These are phyloP conservation scores for Phanerochaete sordida DNA, from an alignment of 768 basidiomycete genomes.

Conservation along the genomic window DNA sequence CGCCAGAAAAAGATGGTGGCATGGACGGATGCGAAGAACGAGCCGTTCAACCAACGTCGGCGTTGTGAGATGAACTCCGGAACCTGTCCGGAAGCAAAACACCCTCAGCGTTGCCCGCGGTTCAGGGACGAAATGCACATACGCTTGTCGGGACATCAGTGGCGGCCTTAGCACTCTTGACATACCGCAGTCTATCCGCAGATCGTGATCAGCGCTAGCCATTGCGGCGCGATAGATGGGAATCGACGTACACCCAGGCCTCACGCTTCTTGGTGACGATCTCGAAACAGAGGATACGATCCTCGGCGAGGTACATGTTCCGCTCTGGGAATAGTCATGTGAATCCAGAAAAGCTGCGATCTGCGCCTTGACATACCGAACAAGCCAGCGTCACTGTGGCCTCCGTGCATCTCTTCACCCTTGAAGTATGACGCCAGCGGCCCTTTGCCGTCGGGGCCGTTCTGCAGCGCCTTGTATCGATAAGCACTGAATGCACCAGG, in stretches of 20 bases:
- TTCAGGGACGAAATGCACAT: constrained; percentile 12
- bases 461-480: constrained; percentile 82
- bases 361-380: constrained; percentile 38
- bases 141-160: constrained; percentile 93
- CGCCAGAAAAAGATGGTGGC: constrained; percentile 86
- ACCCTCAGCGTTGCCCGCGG: neutral
- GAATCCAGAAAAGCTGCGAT: constrained; percentile 1
- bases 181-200: constrained; percentile 67
- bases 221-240: neutral
- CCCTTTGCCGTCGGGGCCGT: constrained; percentile 84
- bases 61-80: constrained; percentile 95
- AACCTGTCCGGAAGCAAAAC: constrained; percentile 36
- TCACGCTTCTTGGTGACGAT: constrained; percentile 88
- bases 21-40: constrained; percentile 90
- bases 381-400: constrained; percentile 56
- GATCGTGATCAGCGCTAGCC: neutral
- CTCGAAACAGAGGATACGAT: constrained; percentile 91
- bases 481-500: constrained; percentile 94
- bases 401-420: constrained; percentile 84
- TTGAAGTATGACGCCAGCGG: constrained; percentile 93
- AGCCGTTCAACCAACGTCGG: constrained; percentile 86
- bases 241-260: constrained; percentile 67
- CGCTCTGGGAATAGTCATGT: constrained; percentile 41
- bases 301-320: constrained; percentile 91
- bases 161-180: constrained; percentile 90